Conservation (phyloP, 352 stramenopile species). For the Globisporangium cederbergense region DNA sequence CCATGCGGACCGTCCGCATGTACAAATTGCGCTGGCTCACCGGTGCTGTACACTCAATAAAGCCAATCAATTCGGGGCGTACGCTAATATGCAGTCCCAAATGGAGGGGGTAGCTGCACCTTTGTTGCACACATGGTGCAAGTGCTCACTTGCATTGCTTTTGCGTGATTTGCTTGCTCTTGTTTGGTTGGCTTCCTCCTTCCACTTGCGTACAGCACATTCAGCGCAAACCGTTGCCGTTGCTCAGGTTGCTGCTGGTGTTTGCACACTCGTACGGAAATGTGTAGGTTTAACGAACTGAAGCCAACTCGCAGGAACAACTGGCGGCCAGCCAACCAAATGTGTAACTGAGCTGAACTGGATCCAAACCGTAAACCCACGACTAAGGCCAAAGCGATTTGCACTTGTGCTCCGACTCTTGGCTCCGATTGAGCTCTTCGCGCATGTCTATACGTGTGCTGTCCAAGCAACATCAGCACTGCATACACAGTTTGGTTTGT, state of each 20-base stretch:
- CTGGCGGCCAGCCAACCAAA: neutral
- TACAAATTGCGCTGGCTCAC: neutral
- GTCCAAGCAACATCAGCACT: neutral
- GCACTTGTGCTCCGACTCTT: neutral
- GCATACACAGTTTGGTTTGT: neutral
- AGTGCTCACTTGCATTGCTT: neutral
- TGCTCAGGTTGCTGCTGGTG: neutral
- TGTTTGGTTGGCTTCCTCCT: neutral
- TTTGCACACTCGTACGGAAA: neutral
- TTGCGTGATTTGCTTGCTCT: neutral
- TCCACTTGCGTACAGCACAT: neutral
- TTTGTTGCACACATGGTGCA: neutral
- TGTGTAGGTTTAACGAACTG: neutral
- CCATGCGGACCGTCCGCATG: slow-evolving; percentile 3
- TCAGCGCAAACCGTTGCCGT: neutral
- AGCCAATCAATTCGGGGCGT: neutral
- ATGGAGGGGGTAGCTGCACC: neutral
- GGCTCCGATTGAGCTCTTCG: neutral
- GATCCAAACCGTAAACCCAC: neutral
- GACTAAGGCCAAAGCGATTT: neutral
- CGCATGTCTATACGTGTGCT: neutral
- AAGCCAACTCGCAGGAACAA: neutral
- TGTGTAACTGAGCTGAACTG: neutral
- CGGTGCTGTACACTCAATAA: neutral
- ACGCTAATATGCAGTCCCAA: neutral